phyloP scores from a whole-genome alignment of 805 yeast species.

The Zygosaccharomyces bisporus region DNA sequence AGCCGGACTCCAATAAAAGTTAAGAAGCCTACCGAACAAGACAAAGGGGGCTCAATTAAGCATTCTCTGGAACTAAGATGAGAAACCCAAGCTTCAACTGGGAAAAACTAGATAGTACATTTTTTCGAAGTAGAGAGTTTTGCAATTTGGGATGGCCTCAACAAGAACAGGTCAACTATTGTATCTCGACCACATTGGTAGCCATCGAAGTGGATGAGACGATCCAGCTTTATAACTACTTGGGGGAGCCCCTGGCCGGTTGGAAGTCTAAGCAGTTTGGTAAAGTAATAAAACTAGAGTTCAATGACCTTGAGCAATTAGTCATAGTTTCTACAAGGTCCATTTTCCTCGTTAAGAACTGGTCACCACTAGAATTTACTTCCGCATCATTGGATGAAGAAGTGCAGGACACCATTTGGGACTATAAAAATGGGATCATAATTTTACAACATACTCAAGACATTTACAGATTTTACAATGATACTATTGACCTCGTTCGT shows the following conservation, averaged over 20 bases:
- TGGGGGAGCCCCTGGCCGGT: constrained; percentile 25
- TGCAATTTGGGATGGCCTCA: constrained; percentile 24
- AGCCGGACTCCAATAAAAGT: neutral
- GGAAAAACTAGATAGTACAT: constrained; percentile 74
- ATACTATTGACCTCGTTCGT: constrained; percentile 15
- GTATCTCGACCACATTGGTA: constrained; percentile 41
- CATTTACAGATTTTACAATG: constrained; percentile 16
- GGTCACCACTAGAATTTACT: constrained; percentile 23
- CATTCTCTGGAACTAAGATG: constrained; percentile 3
- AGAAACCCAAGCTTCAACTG: constrained; percentile 52
- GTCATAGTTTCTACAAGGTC: constrained; percentile 19
- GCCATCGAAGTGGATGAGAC: constrained; percentile 37
- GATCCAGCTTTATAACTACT: constrained; percentile 40
- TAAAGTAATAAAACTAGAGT: constrained; percentile 21
- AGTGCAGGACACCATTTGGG: constrained; percentile 31
- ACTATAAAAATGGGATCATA: constrained; percentile 23
- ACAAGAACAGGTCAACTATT: constrained; percentile 26
- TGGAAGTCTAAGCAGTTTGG: constrained; percentile 15
- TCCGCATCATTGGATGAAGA: constrained; percentile 13
- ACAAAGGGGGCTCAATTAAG: neutral
- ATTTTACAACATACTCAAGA: constrained; percentile 25
- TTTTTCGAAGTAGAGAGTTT: constrained; percentile 51
- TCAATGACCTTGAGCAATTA: constrained; percentile 23
- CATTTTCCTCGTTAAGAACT: constrained; percentile 17
- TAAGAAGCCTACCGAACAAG: no score